Conservation (phyloP, 345 rosid species). For the Eucalyptus cloeziana region DNA sequence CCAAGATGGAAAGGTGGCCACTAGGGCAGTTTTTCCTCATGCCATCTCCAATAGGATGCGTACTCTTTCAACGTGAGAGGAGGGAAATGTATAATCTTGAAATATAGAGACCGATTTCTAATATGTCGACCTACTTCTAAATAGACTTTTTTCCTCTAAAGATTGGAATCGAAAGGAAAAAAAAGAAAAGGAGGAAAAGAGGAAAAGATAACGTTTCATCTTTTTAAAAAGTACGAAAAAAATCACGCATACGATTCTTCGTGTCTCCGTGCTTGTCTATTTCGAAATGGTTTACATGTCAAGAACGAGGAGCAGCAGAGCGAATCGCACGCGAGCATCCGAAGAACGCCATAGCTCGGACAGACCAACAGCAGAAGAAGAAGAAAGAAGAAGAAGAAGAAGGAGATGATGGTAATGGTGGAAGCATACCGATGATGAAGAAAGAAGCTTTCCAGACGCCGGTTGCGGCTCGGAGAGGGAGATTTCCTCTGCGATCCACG, state of each 20-base stretch:
- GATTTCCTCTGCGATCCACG: constrained; percentile 29
- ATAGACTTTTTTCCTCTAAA: not conserved
- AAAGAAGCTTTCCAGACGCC: constrained; percentile 77
- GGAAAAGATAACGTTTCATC: not conserved
- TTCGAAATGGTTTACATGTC: not conserved
- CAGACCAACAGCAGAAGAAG: not conserved
- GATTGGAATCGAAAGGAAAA: not conserved
- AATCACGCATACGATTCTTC: not conserved
- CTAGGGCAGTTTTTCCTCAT: too few species aligned
- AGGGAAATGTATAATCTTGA: not conserved
- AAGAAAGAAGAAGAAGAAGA: not conserved
- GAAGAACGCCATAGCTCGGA: not conserved
- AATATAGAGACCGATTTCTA: not conserved
- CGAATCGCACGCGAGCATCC: not conserved
- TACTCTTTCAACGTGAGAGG: not conserved
- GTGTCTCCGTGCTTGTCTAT: not conserved
- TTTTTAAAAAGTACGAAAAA: not conserved
- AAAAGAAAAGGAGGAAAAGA: not conserved
- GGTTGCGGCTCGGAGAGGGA: constrained; percentile 50
- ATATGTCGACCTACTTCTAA: not conserved
- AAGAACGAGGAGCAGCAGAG: not conserved
- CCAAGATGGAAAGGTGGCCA: too few species aligned
- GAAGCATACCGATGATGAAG: constrained; percentile 46
- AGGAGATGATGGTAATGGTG: not conserved
- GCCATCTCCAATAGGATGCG: not conserved